Evolutionary conservation across 768 basidiomycete species (phyloP), one percentile per base, ranked within the genome.

Genomic region (Suillus fuscotomentosus): DNA sequence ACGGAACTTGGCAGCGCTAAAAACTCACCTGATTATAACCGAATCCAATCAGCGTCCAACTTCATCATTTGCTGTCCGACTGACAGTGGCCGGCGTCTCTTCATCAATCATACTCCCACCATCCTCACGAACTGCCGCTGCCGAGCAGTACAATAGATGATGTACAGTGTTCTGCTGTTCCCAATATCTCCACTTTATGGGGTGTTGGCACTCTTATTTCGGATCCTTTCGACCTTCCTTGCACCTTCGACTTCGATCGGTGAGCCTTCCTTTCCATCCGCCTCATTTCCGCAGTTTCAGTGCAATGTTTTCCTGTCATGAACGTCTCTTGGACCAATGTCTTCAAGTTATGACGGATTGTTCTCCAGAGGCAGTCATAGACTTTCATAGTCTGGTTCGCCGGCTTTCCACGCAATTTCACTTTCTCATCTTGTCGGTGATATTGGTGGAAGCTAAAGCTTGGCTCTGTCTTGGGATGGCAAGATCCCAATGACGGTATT

Each of bases 401-500:
- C 0, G 11, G 31, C 31, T 34, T 54, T 34, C 34, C 15, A 27
- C 5, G 15, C 15, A 17, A 9, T 51, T 27, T n/a, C 20, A 3
- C 34, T 54, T 34, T 54, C 53, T 34, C 31, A 5, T 54, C 34
- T 54, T 54, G 27, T 31, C 27, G 5, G 50, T 31, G 8, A 27
- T 51, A 5, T 54, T n/a, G 11, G 20, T 11, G 7, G 20, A 36
- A 5, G 11, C 53, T 54, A 13, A 54, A 54, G 11, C 20, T 38
- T 38, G 24, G 24, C 24, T 13, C 10, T 54, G 10, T 54, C 34
- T 54, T 36, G 53, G 31, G 20, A 56, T 1, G 27, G 17, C 65
- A 67, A 76, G 71, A 47, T 22, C 45, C 64, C 15, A 51, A 70
- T 24, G 66, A 65, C 0, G 54, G 57, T 6, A 70, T 84, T 15